Evolutionary conservation across 2,329 filamentous ascomycete species (phyloP), one percentile per base, ranked within the genome.

Genomic region (Xylaria sp.): DNA sequence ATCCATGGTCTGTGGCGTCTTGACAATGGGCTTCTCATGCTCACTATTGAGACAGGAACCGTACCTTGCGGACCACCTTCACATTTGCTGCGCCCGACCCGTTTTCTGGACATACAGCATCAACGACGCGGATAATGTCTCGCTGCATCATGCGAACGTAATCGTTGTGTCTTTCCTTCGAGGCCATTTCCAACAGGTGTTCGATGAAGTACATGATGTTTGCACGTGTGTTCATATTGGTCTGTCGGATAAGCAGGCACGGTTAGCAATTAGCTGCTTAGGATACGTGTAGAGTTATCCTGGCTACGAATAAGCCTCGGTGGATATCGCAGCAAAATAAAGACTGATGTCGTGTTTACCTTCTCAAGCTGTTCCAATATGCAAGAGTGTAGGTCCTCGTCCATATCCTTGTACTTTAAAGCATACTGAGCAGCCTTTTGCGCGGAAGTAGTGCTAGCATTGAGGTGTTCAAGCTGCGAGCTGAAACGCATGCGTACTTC

Each of bases 191-290:
- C 78, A 97, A 92, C 74, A 99, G 93, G 75, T 95, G 92, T 78
- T 98, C 95, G 78, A 99, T 92, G 81, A 99, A 99, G 82, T 97
- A 99, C 92, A 99, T 97, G 80, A 99, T 98, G 80, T 99, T 99
- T 68, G 96, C 97, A 70, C 95, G 88, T 61, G 91, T 97, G 82
- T 99, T 99, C 92, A 99, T 97, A 74, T 93, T 95, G 74, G 93
- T 97, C 88, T 94, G 64, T 68, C 48, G 23, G 6, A 63, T 20
- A 34, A 28, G 41, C 12, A 56, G 44, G 23, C 3, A 18, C 63
- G 48, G 70, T 69, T 39, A 73, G 64, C 51, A 18, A 55, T n/a
- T 23, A 59, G 57, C 57, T 28, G 58, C 44, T 58, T 32, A 15
- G 12, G 39, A 15, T 9, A 46, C 15, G 23, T 20, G 12, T 20